phyloP scores from a whole-genome alignment of 495 filamentous ascomycete species.

The Aspergillus wentii region DNA sequence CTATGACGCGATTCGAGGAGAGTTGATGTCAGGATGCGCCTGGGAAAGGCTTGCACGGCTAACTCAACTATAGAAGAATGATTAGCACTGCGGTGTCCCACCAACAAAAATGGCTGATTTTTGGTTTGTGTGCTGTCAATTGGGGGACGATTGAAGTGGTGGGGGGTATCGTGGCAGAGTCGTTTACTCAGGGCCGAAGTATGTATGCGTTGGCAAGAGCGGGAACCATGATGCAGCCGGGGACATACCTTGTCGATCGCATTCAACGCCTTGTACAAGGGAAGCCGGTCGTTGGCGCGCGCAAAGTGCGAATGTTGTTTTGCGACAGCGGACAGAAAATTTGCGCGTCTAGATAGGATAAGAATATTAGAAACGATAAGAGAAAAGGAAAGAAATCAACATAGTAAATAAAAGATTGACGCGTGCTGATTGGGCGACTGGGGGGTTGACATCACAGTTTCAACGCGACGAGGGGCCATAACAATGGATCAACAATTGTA shows the following conservation, averaged over 20 bases:
- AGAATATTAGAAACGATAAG: slow-evolving; percentile 10
- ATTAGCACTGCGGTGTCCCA: slow-evolving; percentile 23
- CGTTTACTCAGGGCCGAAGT: slow-evolving; percentile 27
- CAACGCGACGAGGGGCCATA: too few species aligned
- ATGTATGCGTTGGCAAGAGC: slow-evolving; percentile 49
- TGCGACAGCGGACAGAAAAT: slow-evolving; percentile 6
- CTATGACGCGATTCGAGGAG: slow-evolving; percentile 12
- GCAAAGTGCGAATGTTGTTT: slow-evolving; percentile 3
- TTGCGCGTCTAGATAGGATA: slow-evolving; percentile 8
- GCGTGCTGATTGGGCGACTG: slow-evolving; percentile 25
- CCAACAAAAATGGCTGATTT: slow-evolving; percentile 11
- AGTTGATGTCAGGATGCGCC: slow-evolving; percentile 21
- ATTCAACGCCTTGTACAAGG: slow-evolving; percentile 16
- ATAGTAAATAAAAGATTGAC: slow-evolving; percentile 15
- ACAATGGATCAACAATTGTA: too few species aligned
- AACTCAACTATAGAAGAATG: slow-evolving; percentile 16
- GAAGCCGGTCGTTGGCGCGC: slow-evolving; percentile 8
- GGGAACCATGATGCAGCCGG: slow-evolving; percentile 32
- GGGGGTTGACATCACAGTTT: too few species aligned
- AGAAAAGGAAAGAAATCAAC: neutral
- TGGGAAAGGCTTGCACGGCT: slow-evolving; percentile 10
- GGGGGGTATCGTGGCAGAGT: slow-evolving; percentile 22
- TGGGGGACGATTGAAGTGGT: slow-evolving; percentile 12
- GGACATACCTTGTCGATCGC: slow-evolving; percentile 43
- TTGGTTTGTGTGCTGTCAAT: slow-evolving; percentile 15